Base-by-base conservation (phyloP, 2,329 filamentous ascomycete species). In the Penicillium sp. region DNA sequence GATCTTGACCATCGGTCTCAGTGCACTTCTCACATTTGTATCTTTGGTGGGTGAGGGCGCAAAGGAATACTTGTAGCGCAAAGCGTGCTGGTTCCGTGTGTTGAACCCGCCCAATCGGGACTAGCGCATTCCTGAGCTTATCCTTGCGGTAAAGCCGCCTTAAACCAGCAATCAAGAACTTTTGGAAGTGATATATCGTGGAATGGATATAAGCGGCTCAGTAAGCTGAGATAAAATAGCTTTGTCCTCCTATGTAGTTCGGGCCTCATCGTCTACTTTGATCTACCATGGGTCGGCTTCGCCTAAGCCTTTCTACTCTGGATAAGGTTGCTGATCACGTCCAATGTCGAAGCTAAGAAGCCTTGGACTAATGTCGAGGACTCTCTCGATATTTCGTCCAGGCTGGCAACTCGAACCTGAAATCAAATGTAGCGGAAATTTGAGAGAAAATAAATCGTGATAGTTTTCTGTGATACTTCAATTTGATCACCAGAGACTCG, bases 101-200 rank as follows among this genome's bases (percentile, higher is more conserved):
- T 25, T 38, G 39, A 55, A 55, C 17, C 14, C 54, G 7, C 58
- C 63, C 42, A 41, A 63, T 66, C 41, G 43, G 67, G 43, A 59
- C 65, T 58, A 70, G 58, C 68, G 60, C 45, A 59, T 65, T 61
- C 62, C 50, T 3, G 31, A 31, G 31, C 8, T 8, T n/a, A 31
- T 31, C 15, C 31, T 17, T 49, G 25, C 20, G 28, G 12, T 22
- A 22, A 4, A 22, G 2, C 22, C 22, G 22, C n/a, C 17, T 8
- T 41, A 1, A 41, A 20, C 38, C n/a, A 45, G 22, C 15, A 25
- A 11, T 45, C 39, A 28, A 28, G 25, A 28, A 28, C 25, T 1
- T 28, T 28, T 7, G 31, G 31, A 31, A 31, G 2, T 10, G 31
- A 31, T 10, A 28, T 28, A 5, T 28, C 25, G 25, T 6, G 31